These are phyloP conservation scores for Cryptococcus sp. DNA, from an alignment of 1,284 basidiomycete genomes.

Conservation along the genomic window DNA sequence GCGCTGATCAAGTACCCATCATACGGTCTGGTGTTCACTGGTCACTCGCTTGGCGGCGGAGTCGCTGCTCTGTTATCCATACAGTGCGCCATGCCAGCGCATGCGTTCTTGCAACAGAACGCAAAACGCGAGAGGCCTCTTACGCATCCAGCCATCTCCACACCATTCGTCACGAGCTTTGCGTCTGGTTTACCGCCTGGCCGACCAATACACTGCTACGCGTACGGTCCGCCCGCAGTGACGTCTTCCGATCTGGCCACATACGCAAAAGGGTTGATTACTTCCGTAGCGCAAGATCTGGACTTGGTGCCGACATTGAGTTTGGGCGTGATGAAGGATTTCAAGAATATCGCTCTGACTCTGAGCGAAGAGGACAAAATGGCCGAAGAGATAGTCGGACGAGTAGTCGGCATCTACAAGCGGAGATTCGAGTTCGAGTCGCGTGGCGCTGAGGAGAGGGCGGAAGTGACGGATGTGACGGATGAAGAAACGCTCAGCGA, in stretches of 20 bases:
- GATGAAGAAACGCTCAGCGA: conserved; percentile 42
- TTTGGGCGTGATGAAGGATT: conserved; percentile 56
- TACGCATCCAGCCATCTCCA: conserved; percentile 50
- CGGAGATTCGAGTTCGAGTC: conserved; percentile 23
- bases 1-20: conserved; percentile 53
- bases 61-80: conserved; percentile 55
- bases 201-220: conserved; percentile 57
- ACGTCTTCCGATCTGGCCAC: conserved; percentile 55
- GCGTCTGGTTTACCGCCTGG: conserved; percentile 56
- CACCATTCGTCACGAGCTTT: conserved; percentile 56
- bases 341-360: conserved; percentile 56
- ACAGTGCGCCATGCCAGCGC: conserved; percentile 42
- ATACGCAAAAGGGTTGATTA: conserved; percentile 56
- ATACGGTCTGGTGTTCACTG: conserved; percentile 58
- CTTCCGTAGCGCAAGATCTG: conserved; percentile 54
- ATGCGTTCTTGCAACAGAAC: conserved; percentile 42
- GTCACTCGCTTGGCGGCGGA: conserved; percentile 58
- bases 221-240: conserved; percentile 55
- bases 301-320: conserved; percentile 51
- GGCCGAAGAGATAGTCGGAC: conserved; percentile 57
- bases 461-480: conserved; percentile 2
- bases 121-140: conserved; percentile 15
- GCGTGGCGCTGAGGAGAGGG: not conserved
- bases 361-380: conserved; percentile 54
- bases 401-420: conserved; percentile 49